These are phyloP conservation scores for Flaveria ramosissima DNA, from an alignment of 129 eudicot genomes.

Conservation along the genomic window DNA sequence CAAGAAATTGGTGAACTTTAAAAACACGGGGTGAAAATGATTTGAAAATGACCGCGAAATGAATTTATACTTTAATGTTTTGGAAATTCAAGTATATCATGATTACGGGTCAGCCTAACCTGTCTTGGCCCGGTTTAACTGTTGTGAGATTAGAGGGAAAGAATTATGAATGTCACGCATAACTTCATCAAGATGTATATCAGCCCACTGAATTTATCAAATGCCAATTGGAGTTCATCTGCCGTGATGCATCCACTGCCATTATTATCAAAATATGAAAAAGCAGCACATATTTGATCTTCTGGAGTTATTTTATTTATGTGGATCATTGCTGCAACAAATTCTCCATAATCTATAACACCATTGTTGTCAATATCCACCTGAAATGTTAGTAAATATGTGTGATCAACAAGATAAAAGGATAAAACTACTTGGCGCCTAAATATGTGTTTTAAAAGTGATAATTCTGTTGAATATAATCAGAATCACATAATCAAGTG, in stretches of 20 bases:
- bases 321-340: slow-evolving; percentile 91
- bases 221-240: slow-evolving; percentile 90
- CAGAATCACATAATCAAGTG: too few species aligned
- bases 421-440: background rate
- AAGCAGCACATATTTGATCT: slow-evolving; percentile 89
- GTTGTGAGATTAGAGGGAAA: slow-evolving; percentile 18
- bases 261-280: slow-evolving; percentile 85
- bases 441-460: too few species aligned
- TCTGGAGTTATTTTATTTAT: slow-evolving; percentile 78
- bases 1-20: too few species aligned
- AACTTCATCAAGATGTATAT: slow-evolving; percentile 67
- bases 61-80: background rate
- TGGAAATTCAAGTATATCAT: background rate
- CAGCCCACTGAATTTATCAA: slow-evolving; percentile 78
- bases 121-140: background rate
- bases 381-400: slow-evolving; percentile 43
- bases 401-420: background rate
- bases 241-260: slow-evolving; percentile 89
- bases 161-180: slow-evolving; percentile 74
- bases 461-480: too few species aligned
- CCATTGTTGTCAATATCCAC: slow-evolving; percentile 92
- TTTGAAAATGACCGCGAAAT: background rate
- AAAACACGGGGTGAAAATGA: background rate
- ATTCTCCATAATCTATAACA: slow-evolving; percentile 85
- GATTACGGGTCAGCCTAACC: slow-evolving; percentile 1